Evolutionary conservation across 73 alveolate species (phyloP).

Genomic region (Blepharisma stoltei): DNA sequence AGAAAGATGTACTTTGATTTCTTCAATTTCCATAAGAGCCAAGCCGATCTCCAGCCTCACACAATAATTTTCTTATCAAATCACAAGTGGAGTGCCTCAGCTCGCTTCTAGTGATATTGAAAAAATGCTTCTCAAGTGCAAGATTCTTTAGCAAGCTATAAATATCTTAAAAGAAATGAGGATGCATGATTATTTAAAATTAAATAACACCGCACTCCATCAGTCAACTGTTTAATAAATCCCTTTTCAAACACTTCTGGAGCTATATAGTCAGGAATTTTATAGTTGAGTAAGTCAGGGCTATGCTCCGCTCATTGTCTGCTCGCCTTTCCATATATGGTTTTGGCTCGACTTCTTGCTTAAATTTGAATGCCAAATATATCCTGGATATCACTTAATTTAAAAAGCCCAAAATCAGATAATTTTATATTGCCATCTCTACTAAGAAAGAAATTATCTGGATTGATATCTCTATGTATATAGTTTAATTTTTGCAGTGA

Average conservation of each 20-base stretch:
- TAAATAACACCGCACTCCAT: constrained; percentile 88
- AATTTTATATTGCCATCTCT: constrained; percentile 76
- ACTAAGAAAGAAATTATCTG: constrained; percentile 72
- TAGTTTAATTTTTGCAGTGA: constrained; percentile 79
- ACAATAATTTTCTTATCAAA: constrained; percentile 63
- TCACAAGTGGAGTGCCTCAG: constrained; percentile 72
- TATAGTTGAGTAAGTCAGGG: constrained; percentile 43
- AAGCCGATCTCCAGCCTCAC: constrained; percentile 64
- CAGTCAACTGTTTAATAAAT: constrained; percentile 75
- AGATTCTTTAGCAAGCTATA: constrained; percentile 70
- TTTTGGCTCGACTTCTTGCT: no score
- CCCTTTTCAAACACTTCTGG: constrained; percentile 93
- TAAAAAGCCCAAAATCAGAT: constrained; percentile 55
- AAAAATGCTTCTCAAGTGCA: constrained; percentile 73
- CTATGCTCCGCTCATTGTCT: background rate
- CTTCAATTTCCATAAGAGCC: constrained; percentile 78
- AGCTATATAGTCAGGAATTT: constrained; percentile 98
- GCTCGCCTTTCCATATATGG: no score
- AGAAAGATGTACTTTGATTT: constrained; percentile 89
- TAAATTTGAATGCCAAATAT: no score
- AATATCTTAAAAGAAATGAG: constrained; percentile 81
- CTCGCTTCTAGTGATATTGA: constrained; percentile 70
- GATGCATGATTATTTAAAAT: constrained; percentile 81
- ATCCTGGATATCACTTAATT: constrained; percentile 22
- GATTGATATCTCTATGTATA: constrained; percentile 82